phyloP scores from a whole-genome alignment of 2,329 filamentous ascomycete species.

The Pseudogymnoascus sp. region DNA sequence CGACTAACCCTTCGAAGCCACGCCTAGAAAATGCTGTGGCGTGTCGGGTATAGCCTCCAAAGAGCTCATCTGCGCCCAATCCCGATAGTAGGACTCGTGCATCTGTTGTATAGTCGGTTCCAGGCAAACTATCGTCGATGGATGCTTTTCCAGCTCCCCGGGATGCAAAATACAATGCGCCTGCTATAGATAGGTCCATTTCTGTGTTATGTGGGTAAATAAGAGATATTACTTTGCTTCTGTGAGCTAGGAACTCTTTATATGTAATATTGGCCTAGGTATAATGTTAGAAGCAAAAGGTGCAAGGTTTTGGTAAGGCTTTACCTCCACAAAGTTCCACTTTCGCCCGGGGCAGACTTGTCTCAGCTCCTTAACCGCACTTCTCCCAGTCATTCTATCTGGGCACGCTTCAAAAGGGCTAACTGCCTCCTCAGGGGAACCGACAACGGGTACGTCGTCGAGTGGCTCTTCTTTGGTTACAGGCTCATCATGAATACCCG shows the following conservation, averaged over 20 bases:
- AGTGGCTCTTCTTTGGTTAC: background rate
- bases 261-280: constrained; percentile 72
- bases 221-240: constrained; percentile 61
- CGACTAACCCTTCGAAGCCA: constrained; percentile 64
- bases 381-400: constrained; percentile 78
- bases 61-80: constrained; percentile 90
- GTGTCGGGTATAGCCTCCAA: constrained; percentile 87
- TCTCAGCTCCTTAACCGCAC: constrained; percentile 68
- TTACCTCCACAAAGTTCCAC: constrained; percentile 76
- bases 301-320: constrained; percentile 20
- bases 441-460: background rate
- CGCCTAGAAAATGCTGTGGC: constrained; percentile 62
- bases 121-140: constrained; percentile 12
- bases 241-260: constrained; percentile 60
- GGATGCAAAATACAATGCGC: constrained; percentile 90
- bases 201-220: constrained; percentile 95
- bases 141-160: constrained; percentile 50
- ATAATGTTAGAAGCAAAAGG: constrained; percentile 16
- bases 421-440: constrained; percentile 11
- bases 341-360: constrained; percentile 57
- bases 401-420: constrained; percentile 73
- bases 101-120: constrained; percentile 51
- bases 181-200: constrained; percentile 95
- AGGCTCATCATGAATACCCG: background rate
- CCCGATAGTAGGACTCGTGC: constrained; percentile 85